phyloP scores from a whole-genome alignment of 176 grass and related monocot species.

The Eleusine indica region DNA sequence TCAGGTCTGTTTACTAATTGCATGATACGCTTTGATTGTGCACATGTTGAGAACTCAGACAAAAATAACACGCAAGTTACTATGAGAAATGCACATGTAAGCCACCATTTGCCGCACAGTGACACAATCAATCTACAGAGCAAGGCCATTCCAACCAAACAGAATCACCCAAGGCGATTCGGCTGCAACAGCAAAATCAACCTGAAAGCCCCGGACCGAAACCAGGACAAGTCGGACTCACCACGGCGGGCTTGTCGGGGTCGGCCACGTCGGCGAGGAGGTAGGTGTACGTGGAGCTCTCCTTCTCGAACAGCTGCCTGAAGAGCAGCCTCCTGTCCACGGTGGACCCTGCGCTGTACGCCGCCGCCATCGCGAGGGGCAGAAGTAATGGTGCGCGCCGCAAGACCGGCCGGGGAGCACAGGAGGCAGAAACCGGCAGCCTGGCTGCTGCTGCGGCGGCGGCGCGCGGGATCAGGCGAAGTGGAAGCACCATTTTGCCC shows the following conservation, averaged over 20 bases:
- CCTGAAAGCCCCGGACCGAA: background rate
- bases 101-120: background rate
- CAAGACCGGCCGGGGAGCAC: slow-evolving; percentile 11
- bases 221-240: slow-evolving; percentile 35
- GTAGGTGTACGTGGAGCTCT: slow-evolving; percentile 93
- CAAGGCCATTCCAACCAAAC: background rate
- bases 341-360: slow-evolving; percentile 30
- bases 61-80: too few species aligned
- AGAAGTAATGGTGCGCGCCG: background rate
- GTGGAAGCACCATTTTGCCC: slow-evolving; percentile 35
- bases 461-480: slow-evolving; percentile 36
- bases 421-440: slow-evolving; percentile 1
- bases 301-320: slow-evolving; percentile 96
- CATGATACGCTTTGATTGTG: background rate
- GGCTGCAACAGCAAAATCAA: background rate
- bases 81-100: background rate
- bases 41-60: background rate
- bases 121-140: slow-evolving; percentile 1
- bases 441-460: slow-evolving; percentile 22
- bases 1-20: background rate
- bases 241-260: slow-evolving; percentile 85
- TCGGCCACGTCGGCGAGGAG: slow-evolving; percentile 86
- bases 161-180: background rate
- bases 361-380: slow-evolving; percentile 54
- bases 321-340: slow-evolving; percentile 65